These are phyloP conservation scores for Mycena latifolia DNA, from an alignment of 768 basidiomycete genomes.

Conservation along the genomic window DNA sequence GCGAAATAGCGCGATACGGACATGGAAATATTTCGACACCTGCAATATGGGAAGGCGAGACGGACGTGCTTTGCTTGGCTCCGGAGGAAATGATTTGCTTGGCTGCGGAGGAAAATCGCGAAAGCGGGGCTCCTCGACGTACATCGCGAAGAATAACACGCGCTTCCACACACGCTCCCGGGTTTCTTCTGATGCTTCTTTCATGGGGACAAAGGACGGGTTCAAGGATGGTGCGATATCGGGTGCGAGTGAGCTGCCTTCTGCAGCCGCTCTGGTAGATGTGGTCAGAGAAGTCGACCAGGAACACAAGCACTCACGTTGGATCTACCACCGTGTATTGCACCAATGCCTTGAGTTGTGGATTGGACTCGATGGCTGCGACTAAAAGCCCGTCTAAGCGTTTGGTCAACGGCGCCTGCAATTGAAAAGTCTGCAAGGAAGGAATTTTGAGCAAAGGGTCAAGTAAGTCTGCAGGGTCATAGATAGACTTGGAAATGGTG, in stretches of 20 bases:
- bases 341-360: neutral
- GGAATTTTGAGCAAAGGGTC: neutral
- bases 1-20: neutral
- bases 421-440: neutral
- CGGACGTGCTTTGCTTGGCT: neutral
- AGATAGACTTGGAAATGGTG: neutral
- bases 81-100: neutral
- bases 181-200: constrained; percentile 1
- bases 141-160: constrained; percentile 7
- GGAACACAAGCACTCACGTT: neutral
- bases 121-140: neutral
- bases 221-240: constrained; percentile 22
- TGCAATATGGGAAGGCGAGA: constrained; percentile 6
- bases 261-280: neutral
- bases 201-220: constrained; percentile 13
- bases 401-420: neutral
- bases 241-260: neutral
- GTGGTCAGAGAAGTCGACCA: neutral
- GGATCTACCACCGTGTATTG: neutral
- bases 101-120: no score
- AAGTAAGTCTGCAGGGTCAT: neutral
- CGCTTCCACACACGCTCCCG: constrained; percentile 6
- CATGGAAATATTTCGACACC: constrained; percentile 13
- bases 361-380: neutral
- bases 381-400: neutral